Conservation (phyloP, 23 red algal genomes). For the Cyanidioschyzon merolae region DNA sequence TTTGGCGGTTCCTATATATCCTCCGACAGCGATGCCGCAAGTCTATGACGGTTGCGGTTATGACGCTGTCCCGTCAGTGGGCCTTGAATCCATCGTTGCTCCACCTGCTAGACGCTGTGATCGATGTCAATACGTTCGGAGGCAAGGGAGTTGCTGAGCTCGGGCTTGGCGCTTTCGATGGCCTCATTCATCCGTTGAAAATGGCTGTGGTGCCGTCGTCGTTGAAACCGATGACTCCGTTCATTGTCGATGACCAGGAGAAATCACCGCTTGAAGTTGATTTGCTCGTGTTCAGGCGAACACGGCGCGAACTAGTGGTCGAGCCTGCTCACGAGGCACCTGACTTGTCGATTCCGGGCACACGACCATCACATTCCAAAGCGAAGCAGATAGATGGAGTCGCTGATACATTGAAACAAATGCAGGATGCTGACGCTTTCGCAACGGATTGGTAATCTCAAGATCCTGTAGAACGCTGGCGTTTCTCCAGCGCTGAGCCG, state of each 20-base stretch:
- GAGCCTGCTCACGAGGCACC: constrained; percentile 1
- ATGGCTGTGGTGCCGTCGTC: neutral
- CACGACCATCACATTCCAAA: neutral
- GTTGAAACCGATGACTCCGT: neutral
- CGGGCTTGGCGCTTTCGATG: neutral
- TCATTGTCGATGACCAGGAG: neutral
- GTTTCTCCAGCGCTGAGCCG: too few relatives aligned
- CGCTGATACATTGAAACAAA: too few relatives aligned
- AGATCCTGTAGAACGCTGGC: too few relatives aligned
- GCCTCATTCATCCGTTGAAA: neutral
- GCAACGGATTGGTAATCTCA: too few relatives aligned
- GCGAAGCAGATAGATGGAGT: too few relatives aligned
- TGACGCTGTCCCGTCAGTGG: neutral
- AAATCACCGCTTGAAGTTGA: neutral
- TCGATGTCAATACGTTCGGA: constrained; percentile 11
- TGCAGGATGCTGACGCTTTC: too few relatives aligned
- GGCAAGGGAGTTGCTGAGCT: neutral
- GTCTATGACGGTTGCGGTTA: neutral
- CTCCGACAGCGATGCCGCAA: neutral
- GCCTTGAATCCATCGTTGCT: neutral
- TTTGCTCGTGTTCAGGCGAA: neutral
- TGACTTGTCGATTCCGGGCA: neutral
- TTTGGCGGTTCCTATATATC: neutral
- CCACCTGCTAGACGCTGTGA: neutral
- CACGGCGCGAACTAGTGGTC: neutral